Evolutionary conservation across 345 rosid species (phyloP), one percentile per base, ranked within the genome.

Genomic region (Syzygium aromaticum): DNA sequence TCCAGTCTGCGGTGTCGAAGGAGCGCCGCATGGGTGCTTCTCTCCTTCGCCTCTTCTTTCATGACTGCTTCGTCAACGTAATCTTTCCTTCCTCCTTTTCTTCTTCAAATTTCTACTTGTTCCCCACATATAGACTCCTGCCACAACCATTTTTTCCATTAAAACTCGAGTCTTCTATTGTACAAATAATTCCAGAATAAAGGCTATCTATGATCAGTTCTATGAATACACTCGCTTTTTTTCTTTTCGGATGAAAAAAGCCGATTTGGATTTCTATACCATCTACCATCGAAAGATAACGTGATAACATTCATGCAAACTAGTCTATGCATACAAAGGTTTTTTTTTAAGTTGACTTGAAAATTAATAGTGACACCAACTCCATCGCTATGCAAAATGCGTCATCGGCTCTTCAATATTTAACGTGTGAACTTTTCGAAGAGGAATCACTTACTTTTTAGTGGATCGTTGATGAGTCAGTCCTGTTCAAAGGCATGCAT

Each of bases 61-160:
- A 96, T 25, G 99, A 97, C 73, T 97, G 99, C 87, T 97, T 97
- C 82, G 98, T 96, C 87, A 97, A 95, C 57, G 99, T 97, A 94
- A 90, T 53, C 84, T 4, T 23, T 19, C 21, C 14, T 43, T 56
- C 28, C 17, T 15, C 38, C 46, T 11, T 43, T 6, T 46, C 2
- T 25, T 64, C 16, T 16, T 61, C 10, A 7, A 83, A 27, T 53
- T 17, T 49, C 27, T n/a, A 21, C 8, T 64, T 2, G 23, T 52
- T 5, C 27, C 22, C 11, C 1, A 30, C 21, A 16, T 8, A 2
- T 15, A 2, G 22, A 16, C 23, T 12, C 46, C 23, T 30, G 80
- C 78, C 78, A 30, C 78, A 4, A 67, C 78, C 46, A 8, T 67
- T 30, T 59, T 59, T 12, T 12, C 67, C 67, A 28, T 59, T 2